Base-by-base conservation (phyloP, 2,329 filamentous ascomycete genomes). In the Dactylellina haptotyla region DNA sequence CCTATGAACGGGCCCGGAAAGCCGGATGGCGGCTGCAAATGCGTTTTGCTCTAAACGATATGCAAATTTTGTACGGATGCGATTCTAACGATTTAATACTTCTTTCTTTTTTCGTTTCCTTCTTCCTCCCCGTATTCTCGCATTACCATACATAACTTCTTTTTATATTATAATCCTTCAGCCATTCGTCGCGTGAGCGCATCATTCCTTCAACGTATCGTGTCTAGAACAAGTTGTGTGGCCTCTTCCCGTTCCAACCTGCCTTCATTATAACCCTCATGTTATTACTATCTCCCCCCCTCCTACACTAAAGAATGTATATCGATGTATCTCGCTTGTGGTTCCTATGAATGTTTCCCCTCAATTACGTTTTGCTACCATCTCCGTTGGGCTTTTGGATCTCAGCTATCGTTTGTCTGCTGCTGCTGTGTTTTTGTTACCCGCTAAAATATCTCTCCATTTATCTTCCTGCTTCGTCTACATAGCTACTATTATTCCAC, bases 1-100 rank as follows among this genome's bases (percentile, higher is more conserved):
- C 45, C 46, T 14, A 88, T 86, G 75, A 87, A 86, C 75, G 88
- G 89, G 77, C 84, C 87, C 78, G 84, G 85, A 74, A 84, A 88
- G 75, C 87, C 88, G 77, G 84, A 84, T 10, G 75, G 74, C 30
- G 75, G 72, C 10, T 69, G 77, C 34, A 67, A 58, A n/a, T 78
- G 77, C 63, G 67, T 78, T 63, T 77, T 78, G 54, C 76, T 78
- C 73, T 78, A 75, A 76, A 25, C 65, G 51, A 65, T 32, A 71
- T 53, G 39, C 18, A 43, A 58, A 66, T 53, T 39, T n/a, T 66
- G 41, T 69, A 75, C 32, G 62, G 64, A 65, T 50, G 69, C 74
- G 69, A 74, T 58, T 73, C 62, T 75, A 71, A 74, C 62, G 65
- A 75, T 73, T 64, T 61, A 64, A 71, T 71, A 63, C 58, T 57